Evolutionary conservation across 176 grass and related monocot genomes (phyloP).

Genomic region (Hordeum marinum): DNA sequence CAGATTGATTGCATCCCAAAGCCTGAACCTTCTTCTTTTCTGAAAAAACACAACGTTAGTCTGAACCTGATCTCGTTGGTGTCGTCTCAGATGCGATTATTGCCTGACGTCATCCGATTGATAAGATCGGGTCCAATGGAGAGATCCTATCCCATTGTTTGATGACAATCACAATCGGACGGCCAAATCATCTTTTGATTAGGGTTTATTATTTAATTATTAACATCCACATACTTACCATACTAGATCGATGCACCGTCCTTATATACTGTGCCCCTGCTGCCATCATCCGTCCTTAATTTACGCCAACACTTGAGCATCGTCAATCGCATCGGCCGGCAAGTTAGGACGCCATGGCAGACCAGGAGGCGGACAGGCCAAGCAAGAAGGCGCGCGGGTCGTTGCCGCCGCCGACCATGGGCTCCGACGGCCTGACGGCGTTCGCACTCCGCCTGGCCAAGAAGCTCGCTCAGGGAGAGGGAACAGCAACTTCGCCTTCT

Average conservation of each 20-base stretch:
- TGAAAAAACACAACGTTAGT: too few relatives aligned
- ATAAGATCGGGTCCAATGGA: background rate
- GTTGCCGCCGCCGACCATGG: too few relatives aligned
- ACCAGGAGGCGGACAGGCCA: background rate
- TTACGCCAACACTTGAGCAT: background rate
- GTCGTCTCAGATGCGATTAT: too few relatives aligned
- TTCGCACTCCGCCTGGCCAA: background rate
- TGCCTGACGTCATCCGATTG: too few relatives aligned
- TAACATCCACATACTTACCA: too few relatives aligned
- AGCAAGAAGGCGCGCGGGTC: background rate
- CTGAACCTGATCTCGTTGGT: too few relatives aligned
- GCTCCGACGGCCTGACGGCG: background rate
- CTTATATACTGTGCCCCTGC: too few relatives aligned
- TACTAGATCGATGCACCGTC: too few relatives aligned
- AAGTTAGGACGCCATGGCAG: too few relatives aligned
- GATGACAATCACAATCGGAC: background rate
- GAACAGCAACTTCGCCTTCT: slow-evolving; percentile 31
- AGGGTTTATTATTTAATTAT: background rate
- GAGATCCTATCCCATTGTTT: background rate
- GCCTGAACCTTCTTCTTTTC: background rate
- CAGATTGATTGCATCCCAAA: background rate
- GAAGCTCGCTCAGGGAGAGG: background rate
- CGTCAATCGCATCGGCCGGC: background rate
- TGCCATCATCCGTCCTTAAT: too few relatives aligned
- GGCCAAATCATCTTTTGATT: background rate